Evolutionary conservation across 805 yeast genomes (phyloP), one percentile per base, ranked within the genome.

Genomic region (Pichia eremophila): DNA sequence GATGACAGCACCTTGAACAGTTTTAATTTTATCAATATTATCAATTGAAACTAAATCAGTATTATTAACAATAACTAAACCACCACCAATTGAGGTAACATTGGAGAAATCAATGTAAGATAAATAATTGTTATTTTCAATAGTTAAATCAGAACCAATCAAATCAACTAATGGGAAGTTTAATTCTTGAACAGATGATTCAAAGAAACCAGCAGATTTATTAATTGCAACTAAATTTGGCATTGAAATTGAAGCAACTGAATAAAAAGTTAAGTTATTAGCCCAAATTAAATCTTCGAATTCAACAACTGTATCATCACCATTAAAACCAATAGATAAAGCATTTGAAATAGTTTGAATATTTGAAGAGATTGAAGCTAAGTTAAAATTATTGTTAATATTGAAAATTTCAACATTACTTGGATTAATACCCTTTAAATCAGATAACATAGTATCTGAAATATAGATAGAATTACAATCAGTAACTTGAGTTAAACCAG

Each of bases 1-100:
- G 65, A 74, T 74, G 56, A 91, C 79, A 59, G 98, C 93, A 78
- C 99, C 98, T 64, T 85, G 86, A 60, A 91, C 79, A 51, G 85
- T 68, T 65, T 74, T 69, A 62, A 93, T 75, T 55, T 74, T 64
- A 58, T 81, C 81, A 79, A 93, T 86, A 64, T 88, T 91, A 50
- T 73, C 73, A 64, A 91, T 73, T 49, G 74, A 59, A 44, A 64
- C 67, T 65, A 91, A 80, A 47, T 75, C 68, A 55, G 86, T 71
- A 84, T 93, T 93, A 81, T 89, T 87, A 54, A 85, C 79, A 64
- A 93, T 73, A 60, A 78, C 82, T 68, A 93, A 85, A 69, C 96
- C 99, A 78, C 99, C 98, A 67, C 91, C 95, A 61, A 93, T 73
- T 44, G 76, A 55, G 52, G 81, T 73, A 69, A 93, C 79, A 64